Percentiles rank a stretch among this genome's conserved stretches.
These are phyloP conservation scores for Craterostigma plantagineum DNA, from an alignment of 257 asterid genomes.

Conservation along the genomic window DNA sequence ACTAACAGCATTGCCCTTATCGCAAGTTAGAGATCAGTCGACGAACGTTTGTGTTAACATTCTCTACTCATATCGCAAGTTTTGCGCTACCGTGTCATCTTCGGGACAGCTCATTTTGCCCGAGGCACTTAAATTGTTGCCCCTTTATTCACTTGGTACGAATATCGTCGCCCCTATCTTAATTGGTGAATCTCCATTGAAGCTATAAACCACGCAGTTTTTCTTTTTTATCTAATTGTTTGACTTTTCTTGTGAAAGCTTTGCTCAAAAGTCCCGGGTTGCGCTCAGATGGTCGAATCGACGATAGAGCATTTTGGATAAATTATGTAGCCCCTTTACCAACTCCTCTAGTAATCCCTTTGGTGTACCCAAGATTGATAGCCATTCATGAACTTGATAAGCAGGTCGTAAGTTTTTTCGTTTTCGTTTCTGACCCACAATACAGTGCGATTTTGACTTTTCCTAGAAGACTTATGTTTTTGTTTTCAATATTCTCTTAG, in stretches of 20 bases:
- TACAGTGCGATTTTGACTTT: too few species aligned
- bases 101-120: constrained; percentile 95
- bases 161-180: constrained; percentile 8
- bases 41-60: constrained; percentile 79
- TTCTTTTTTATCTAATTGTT: not conserved
- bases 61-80: constrained; percentile 80
- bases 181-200: too few species aligned
- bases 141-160: constrained; percentile 85
- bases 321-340: constrained; percentile 70
- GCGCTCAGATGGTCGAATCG: constrained; percentile 74
- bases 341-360: constrained; percentile 67
- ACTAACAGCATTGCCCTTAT: constrained; percentile 57
- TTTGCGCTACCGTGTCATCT: constrained; percentile 88
- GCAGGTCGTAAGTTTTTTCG: constrained; percentile 30
- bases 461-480: constrained; percentile 9
- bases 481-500: constrained; percentile 20
- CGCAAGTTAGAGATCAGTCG: constrained; percentile 80
- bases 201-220: too few species aligned
- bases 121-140: constrained; percentile 92
- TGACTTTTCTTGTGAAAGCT: constrained; percentile 30
- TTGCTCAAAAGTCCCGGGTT: constrained; percentile 71
- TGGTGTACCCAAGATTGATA: constrained; percentile 89
- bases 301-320: constrained; percentile 87
- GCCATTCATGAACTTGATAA: constrained; percentile 73
- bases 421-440: too few species aligned